These are phyloP conservation scores for Hypericum androsaemum DNA, from an alignment of 345 rosid species.

Conservation along the genomic window DNA sequence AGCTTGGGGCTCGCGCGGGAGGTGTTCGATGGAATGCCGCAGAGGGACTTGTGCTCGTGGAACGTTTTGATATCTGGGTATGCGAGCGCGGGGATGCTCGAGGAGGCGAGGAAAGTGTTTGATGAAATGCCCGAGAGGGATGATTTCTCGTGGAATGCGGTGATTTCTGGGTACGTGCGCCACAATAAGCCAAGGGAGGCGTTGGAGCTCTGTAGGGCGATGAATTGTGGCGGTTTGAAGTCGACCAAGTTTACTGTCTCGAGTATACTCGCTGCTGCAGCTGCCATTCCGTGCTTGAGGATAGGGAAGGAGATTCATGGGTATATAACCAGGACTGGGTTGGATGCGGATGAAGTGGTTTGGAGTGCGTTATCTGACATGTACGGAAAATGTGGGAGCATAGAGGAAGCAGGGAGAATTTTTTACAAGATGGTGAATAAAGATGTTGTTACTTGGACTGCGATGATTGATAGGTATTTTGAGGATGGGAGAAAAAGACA, in stretches of 20 bases:
- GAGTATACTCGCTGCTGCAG: conserved; percentile 63
- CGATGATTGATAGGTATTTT: conserved; percentile 72
- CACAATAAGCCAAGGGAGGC: conserved; percentile 46
- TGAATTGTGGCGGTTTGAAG: conserved; percentile 31
- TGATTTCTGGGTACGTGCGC: conserved; percentile 67
- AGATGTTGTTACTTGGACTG: conserved; percentile 84
- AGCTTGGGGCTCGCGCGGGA: conserved; percentile 43
- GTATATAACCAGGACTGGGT: conserved; percentile 45
- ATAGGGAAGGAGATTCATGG: conserved; percentile 78
- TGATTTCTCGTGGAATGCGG: conserved; percentile 81
- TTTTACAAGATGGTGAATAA: conserved; percentile 51
- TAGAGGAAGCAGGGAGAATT: conserved; percentile 57
- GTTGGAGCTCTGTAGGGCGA: conserved; percentile 37
- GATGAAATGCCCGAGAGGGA: conserved; percentile 79
- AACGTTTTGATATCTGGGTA: conserved; percentile 61
- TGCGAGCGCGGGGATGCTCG: conserved; percentile 37
- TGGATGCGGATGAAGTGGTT: conserved; percentile 78
- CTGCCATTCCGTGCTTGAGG: conserved; percentile 41
- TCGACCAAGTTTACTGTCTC: conserved; percentile 57
- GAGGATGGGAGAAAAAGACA: conserved; percentile 48
- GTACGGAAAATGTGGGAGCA: conserved; percentile 84
- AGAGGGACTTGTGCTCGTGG: conserved; percentile 73
- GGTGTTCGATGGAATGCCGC: conserved; percentile 50
- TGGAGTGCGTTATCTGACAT: conserved; percentile 83
- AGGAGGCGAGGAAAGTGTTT: conserved; percentile 51